These are phyloP conservation scores for Globisporangium acanthophoron DNA, from an alignment of 352 stramenopile species.

Conservation along the genomic window DNA sequence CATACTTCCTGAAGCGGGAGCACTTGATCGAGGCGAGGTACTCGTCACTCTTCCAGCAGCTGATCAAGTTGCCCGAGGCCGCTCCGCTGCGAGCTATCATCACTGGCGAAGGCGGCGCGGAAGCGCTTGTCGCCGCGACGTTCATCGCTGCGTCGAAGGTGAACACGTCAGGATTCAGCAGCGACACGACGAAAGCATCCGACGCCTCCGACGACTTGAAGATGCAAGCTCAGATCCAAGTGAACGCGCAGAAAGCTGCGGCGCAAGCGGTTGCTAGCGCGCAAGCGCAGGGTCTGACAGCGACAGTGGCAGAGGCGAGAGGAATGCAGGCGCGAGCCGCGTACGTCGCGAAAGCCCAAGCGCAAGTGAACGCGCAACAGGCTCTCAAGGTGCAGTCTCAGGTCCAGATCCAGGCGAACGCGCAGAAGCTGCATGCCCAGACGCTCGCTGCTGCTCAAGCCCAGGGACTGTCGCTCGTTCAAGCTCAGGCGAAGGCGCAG, in stretches of 20 bases:
- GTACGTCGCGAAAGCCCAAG: slow-evolving; percentile 81
- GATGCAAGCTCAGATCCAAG: slow-evolving; percentile 80
- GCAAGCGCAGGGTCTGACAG: slow-evolving; percentile 72
- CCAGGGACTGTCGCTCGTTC: slow-evolving; percentile 78
- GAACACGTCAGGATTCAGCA: slow-evolving; percentile 24
- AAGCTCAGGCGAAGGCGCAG: slow-evolving; percentile 83
- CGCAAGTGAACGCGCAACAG: slow-evolving; percentile 81
- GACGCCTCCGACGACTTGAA: slow-evolving; percentile 63
- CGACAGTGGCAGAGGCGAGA: slow-evolving; percentile 60
- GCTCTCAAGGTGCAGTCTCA: slow-evolving; percentile 82
- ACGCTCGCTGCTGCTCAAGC: slow-evolving; percentile 78
- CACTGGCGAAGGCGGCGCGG: slow-evolving; percentile 77
- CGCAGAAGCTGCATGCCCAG: slow-evolving; percentile 84
- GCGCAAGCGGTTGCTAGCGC: slow-evolving; percentile 71
- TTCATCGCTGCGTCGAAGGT: slow-evolving; percentile 82
- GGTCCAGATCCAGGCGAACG: slow-evolving; percentile 87
- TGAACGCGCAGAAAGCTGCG: slow-evolving; percentile 81
- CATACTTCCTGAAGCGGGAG: slow-evolving; percentile 87
- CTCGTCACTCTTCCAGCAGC: slow-evolving; percentile 91
- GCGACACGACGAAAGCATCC: slow-evolving; percentile 23
- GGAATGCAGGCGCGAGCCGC: slow-evolving; percentile 79
- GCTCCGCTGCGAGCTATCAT: slow-evolving; percentile 86
- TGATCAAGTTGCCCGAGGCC: slow-evolving; percentile 91
- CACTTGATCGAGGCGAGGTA: slow-evolving; percentile 84
- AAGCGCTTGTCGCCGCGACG: slow-evolving; percentile 90